Percentiles rank a stretch among this genome's conserved stretches.
phyloP scores from a whole-genome alignment of 257 asterid species.

The Buddleja alternifolia region DNA sequence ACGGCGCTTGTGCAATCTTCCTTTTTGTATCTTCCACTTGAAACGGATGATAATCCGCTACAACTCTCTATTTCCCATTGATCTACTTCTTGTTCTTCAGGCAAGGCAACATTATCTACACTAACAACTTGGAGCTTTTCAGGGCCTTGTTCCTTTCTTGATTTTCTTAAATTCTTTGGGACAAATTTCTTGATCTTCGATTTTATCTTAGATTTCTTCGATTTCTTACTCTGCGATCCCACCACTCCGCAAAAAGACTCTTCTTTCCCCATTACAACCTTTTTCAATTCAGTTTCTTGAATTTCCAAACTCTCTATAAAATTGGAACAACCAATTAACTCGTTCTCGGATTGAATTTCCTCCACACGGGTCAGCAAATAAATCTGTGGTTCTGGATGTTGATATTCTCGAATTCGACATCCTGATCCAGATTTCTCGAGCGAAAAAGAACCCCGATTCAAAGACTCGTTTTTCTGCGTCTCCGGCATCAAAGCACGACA shows the following conservation, averaged over 20 bases:
- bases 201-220: conserved; percentile 50
- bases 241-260: conserved; percentile 22
- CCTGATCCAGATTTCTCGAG: conserved; percentile 10
- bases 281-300: conserved; percentile 31
- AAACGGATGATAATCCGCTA: conserved; percentile 27
- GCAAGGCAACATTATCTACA: conserved; percentile 5
- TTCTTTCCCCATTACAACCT: conserved; percentile 36
- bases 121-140: conserved; percentile 13
- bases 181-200: conserved; percentile 60
- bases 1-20: not conserved
- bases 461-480: conserved; percentile 2
- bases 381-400: conserved; percentile 18
- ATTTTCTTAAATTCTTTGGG: conserved; percentile 41
- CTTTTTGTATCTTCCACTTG: conserved; percentile 24
- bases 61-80: conserved; percentile 10
- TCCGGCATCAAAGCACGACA: not conserved
- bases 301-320: not conserved
- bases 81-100: conserved; percentile 22
- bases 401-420: conserved; percentile 31
- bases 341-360: conserved; percentile 37
- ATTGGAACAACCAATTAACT: conserved; percentile 21
- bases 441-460: conserved; percentile 10
- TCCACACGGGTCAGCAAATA: not conserved
- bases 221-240: conserved; percentile 41
- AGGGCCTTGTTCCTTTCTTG: conserved; percentile 29